phyloP scores from a whole-genome alignment of 2,329 filamentous ascomycete species.

The Chaetomium olivaceum region DNA sequence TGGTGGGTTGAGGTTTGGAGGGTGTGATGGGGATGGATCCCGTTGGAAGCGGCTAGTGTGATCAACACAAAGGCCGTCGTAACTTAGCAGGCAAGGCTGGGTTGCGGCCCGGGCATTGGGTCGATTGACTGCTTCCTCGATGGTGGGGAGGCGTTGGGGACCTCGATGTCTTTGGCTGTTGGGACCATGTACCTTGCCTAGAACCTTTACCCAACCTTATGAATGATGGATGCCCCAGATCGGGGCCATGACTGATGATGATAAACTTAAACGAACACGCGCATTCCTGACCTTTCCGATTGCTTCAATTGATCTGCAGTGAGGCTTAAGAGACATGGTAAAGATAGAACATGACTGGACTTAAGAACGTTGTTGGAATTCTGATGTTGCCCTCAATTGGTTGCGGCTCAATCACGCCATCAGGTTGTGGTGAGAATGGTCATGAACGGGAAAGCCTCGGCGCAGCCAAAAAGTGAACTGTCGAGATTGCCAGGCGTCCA shows the following conservation, averaged over 20 bases:
- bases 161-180: too few species aligned
- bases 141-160: not conserved
- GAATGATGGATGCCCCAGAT: not conserved
- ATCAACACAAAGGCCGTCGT: not conserved
- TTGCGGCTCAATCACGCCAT: too few species aligned
- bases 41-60: too few species aligned
- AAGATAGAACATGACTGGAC: too few species aligned
- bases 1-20: not conserved
- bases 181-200: not conserved
- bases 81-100: not conserved
- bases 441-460: not conserved
- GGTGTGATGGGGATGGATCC: too few species aligned
- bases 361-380: too few species aligned
- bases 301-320: not conserved
- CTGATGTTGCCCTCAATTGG: too few species aligned
- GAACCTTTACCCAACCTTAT: not conserved
- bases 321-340: too few species aligned
- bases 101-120: not conserved
- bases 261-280: not conserved
- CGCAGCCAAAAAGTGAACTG: not conserved
- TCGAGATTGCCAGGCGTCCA: not conserved
- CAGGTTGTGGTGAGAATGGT: not conserved
- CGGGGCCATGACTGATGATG: not conserved
- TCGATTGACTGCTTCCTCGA: not conserved
- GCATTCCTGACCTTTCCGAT: not conserved